Conservation (phyloP, 2,329 filamentous ascomycete species). For the Penicillium sp. region DNA sequence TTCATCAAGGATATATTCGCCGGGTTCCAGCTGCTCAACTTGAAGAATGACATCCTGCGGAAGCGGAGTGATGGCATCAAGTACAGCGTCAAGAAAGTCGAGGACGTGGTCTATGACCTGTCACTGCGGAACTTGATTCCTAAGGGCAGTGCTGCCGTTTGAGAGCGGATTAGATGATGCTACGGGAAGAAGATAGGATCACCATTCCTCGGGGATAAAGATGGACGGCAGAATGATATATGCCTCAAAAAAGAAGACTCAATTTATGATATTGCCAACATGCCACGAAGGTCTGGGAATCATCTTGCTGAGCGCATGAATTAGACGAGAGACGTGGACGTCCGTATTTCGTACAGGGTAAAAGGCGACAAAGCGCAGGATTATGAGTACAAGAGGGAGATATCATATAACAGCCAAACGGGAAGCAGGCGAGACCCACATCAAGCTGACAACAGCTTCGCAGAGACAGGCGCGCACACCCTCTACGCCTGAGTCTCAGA, state of each 20-base stretch:
- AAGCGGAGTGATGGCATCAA: constrained; percentile 91
- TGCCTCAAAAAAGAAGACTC: neutral
- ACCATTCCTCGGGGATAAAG: too few species aligned
- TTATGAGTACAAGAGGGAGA: constrained; percentile 9
- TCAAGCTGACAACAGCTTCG: constrained; percentile 22
- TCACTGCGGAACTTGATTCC: constrained; percentile 79
- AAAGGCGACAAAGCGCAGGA: constrained; percentile 8
- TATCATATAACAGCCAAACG: too few species aligned
- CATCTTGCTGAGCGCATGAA: too few species aligned
- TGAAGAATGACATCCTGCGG: constrained; percentile 91
- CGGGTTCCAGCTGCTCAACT: constrained; percentile 93
- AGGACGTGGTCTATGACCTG: constrained; percentile 96
- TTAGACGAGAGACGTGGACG: too few species aligned
- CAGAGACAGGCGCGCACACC: constrained; percentile 20
- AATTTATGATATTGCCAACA: neutral
- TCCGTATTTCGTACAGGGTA: constrained; percentile 8
- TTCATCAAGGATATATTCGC: constrained; percentile 96
- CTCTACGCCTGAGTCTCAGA: constrained; percentile 27
- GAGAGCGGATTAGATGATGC: neutral
- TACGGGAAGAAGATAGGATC: too few species aligned
- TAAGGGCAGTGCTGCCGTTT: constrained; percentile 33
- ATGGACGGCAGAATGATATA: too few species aligned
- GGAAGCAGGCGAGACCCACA: neutral
- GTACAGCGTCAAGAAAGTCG: constrained; percentile 94
- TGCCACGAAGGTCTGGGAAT: neutral